Percentiles rank a stretch among this genome's conserved stretches.
phyloP scores from a whole-genome alignment of 164 flowering plant genomes.

The Chimonanthus praecox region DNA sequence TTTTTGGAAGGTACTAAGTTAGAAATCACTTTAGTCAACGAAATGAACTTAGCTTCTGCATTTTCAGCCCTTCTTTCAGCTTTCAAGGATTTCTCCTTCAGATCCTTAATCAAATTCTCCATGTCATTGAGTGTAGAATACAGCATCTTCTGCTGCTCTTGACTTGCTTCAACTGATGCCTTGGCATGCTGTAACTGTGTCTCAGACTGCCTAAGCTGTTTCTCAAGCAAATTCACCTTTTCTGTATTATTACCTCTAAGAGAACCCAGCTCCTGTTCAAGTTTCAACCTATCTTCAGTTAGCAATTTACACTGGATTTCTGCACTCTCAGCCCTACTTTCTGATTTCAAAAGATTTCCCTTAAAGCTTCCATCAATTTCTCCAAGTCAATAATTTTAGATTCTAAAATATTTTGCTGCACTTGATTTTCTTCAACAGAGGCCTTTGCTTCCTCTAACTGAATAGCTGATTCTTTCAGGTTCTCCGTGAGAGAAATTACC shows the following conservation, averaged over 20 bases:
- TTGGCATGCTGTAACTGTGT: conserved; percentile 28
- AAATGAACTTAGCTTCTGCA: conserved; percentile 42
- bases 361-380: conserved; percentile 28
- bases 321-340: conserved; percentile 43
- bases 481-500: conserved; percentile 40
- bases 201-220: conserved; percentile 39
- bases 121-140: conserved; percentile 32
- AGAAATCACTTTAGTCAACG: too few relatives aligned
- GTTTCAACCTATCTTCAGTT: conserved; percentile 39
- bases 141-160: conserved; percentile 24
- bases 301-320: conserved; percentile 41
- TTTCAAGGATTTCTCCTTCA: conserved; percentile 34
- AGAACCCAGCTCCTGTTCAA: conserved; percentile 44
- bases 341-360: conserved; percentile 34
- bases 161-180: conserved; percentile 28
- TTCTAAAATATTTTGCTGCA: conserved; percentile 18
- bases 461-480: conserved; percentile 33
- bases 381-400: conserved; percentile 42
- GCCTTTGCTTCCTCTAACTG: conserved; percentile 25
- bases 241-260: conserved; percentile 39
- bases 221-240: conserved; percentile 41
- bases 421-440: conserved; percentile 30
- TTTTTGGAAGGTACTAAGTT: too few relatives aligned
- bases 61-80: conserved; percentile 48
- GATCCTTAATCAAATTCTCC: conserved; percentile 36